Conservation (phyloP, 2,329 filamentous ascomycete species). For the Neonectria faginata region DNA sequence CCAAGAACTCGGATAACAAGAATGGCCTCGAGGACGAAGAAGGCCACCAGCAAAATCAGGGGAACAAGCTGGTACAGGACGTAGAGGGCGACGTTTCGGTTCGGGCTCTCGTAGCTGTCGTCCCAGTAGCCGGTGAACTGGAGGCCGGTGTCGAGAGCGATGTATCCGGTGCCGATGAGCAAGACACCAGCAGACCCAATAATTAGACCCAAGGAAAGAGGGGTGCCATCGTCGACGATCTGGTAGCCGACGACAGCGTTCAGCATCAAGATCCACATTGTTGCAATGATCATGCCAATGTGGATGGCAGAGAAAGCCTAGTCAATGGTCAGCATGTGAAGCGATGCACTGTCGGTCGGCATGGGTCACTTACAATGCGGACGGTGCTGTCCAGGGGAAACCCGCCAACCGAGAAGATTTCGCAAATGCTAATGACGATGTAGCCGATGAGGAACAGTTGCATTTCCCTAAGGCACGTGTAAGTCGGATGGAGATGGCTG, state of each 20-base stretch:
- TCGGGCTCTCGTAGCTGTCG: constrained; percentile 71
- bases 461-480: constrained; percentile 78
- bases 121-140: constrained; percentile 85
- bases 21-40: constrained; percentile 84
- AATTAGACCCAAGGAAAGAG: constrained; percentile 82
- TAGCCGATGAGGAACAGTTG: constrained; percentile 91
- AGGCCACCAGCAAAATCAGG: constrained; percentile 88
- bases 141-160: constrained; percentile 92
- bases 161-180: constrained; percentile 93
- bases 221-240: constrained; percentile 91
- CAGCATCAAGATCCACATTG: constrained; percentile 89
- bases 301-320: constrained; percentile 91
- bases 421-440: constrained; percentile 89
- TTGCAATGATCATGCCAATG: constrained; percentile 88
- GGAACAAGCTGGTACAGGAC: constrained; percentile 93
- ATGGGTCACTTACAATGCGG: constrained; percentile 73
- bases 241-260: constrained; percentile 96
- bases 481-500: constrained; percentile 11
- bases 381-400: constrained; percentile 80
- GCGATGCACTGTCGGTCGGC: background rate
- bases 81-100: constrained; percentile 87
- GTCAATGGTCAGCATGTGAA: constrained; percentile 35
- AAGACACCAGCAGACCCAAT: constrained; percentile 75
- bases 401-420: constrained; percentile 94
- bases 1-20: constrained; percentile 88